These are phyloP conservation scores for Vaccinium macrocarpon DNA, from an alignment of 148 eudicot genomes.

Conservation along the genomic window DNA sequence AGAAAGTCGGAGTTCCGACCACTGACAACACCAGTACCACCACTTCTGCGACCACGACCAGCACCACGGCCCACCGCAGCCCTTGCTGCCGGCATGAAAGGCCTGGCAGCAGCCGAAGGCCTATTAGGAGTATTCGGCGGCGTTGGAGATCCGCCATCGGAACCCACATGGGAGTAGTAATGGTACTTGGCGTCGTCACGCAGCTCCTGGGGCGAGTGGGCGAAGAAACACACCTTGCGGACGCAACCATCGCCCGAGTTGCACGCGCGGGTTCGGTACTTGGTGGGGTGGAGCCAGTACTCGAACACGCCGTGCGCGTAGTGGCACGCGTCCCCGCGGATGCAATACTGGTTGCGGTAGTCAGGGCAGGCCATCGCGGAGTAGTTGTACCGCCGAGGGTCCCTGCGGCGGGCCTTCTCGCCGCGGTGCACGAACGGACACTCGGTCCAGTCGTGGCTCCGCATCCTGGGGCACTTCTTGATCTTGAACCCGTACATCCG, in stretches of 20 bases:
- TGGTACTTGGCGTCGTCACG: background rate
- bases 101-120: too few relatives aligned
- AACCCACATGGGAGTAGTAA: background rate
- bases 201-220: background rate
- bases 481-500: conserved; percentile 24
- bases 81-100: background rate
- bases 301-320: conserved; percentile 18
- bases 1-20: background rate
- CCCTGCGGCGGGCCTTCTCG: conserved; percentile 24
- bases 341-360: background rate
- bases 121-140: too few relatives aligned
- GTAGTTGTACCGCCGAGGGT: conserved; percentile 18
- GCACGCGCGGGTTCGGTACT: conserved; percentile 16
- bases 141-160: background rate
- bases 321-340: background rate
- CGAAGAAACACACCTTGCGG: conserved; percentile 14
- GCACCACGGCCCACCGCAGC: background rate
- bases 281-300: conserved; percentile 21
- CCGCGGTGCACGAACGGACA: conserved; percentile 24
- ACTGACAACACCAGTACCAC: background rate
- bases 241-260: background rate
- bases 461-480: conserved; percentile 14
- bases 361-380: conserved; percentile 10
- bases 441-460: conserved; percentile 28
- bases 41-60: background rate